Percentiles rank a stretch among this genome's conserved stretches.
Conservation (phyloP, 116 monocot species). For the Cymodocea nodosa region DNA sequence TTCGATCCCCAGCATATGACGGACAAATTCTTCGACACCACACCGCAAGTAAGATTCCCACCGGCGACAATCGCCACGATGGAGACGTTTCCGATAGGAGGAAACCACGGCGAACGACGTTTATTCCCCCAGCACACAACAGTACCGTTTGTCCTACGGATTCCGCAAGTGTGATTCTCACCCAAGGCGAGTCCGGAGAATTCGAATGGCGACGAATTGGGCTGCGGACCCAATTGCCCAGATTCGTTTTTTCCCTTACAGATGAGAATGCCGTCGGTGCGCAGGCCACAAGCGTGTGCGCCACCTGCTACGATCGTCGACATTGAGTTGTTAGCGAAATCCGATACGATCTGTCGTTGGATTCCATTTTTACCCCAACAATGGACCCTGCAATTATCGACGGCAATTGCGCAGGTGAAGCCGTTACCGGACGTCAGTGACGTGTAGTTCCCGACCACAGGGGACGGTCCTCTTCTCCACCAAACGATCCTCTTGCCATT, state of each 20-base stretch:
- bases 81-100: conserved; percentile 17
- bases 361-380: conserved; percentile 33
- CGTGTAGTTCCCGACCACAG: conserved; percentile 24
- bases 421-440: conserved; percentile 68
- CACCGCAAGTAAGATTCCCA: conserved; percentile 61
- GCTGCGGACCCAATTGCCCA: conserved; percentile 20
- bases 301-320: conserved; percentile 50
- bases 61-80: conserved; percentile 59
- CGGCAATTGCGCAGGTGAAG: conserved; percentile 54
- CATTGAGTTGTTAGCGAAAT: conserved; percentile 34
- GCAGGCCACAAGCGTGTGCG: conserved; percentile 53
- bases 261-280: conserved; percentile 22
- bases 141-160: conserved; percentile 22
- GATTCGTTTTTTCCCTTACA: conserved; percentile 49
- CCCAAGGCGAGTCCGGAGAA: conserved; percentile 45
- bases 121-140: conserved; percentile 61
- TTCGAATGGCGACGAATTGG: conserved; percentile 16
- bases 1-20: conserved; percentile 50
- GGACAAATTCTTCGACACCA: conserved; percentile 32
- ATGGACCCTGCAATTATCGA: conserved; percentile 16
- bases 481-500: conserved; percentile 14
- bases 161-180: conserved; percentile 39
- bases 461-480: conserved; percentile 35
- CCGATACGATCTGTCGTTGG: conserved; percentile 13
- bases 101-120: not conserved